A percentile compares a stretch with the other conserved stretches of the same genome.
These are phyloP conservation scores for Penicillium freii DNA, from an alignment of 2,329 filamentous ascomycete genomes.

Conservation along the genomic window DNA sequence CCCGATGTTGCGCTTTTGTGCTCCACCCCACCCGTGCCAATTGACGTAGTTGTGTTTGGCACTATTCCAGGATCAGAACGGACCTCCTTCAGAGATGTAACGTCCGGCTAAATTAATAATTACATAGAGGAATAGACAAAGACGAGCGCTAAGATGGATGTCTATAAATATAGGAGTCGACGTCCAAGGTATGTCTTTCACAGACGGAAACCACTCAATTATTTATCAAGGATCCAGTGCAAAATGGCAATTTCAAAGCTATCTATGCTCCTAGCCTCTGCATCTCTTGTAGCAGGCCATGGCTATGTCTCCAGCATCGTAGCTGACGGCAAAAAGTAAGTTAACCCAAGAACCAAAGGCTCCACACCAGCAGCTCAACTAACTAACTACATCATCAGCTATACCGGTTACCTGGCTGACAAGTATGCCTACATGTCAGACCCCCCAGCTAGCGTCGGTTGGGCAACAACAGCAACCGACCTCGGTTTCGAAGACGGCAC, in stretches of 20 bases:
- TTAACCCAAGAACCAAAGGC: not conserved
- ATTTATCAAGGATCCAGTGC: not conserved
- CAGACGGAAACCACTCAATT: not conserved
- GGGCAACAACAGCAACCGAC: slow-evolving; percentile 53
- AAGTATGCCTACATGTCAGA: slow-evolving; percentile 34
- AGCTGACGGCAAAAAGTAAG: slow-evolving; percentile 30
- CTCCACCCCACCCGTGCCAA: not conserved
- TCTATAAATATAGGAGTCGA: not conserved
- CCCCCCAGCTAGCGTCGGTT: slow-evolving; percentile 50
- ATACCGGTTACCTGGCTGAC: slow-evolving; percentile 40
- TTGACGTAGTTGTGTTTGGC: slow-evolving; percentile 9
- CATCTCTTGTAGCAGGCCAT: slow-evolving; percentile 36
- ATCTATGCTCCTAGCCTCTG: slow-evolving; percentile 28
- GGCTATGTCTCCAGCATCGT: slow-evolving; percentile 35
- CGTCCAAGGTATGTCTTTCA: not conserved
- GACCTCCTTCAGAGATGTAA: not conserved
- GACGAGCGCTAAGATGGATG: not conserved
- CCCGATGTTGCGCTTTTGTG: not conserved
- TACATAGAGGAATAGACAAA: not conserved
- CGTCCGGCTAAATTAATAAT: not conserved
- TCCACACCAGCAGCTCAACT: not conserved
- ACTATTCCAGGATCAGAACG: slow-evolving; percentile 18
- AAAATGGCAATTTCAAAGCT: slow-evolving; percentile 31
- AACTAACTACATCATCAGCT: slow-evolving; percentile 35
- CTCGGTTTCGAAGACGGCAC: slow-evolving; percentile 53